Conservation (phyloP, 306 rosid genomes). For the Hippophae gyantsensis region DNA sequence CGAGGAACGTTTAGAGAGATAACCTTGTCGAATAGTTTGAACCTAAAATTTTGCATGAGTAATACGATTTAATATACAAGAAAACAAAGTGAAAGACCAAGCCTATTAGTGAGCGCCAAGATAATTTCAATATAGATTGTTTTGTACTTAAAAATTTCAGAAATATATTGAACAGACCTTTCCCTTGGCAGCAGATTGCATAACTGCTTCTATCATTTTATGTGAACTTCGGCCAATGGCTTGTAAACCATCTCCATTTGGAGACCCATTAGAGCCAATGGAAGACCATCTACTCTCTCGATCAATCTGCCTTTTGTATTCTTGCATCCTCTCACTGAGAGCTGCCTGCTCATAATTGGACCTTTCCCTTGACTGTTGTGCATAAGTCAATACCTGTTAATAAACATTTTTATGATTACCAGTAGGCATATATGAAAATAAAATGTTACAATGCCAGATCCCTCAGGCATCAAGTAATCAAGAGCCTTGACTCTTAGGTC, state of each 20-base stretch:
- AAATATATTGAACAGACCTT: conserved; percentile 45
- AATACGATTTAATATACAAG: not conserved
- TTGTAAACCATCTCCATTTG: conserved; percentile 98
- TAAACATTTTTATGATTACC: conserved; percentile 18
- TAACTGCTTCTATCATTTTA: conserved; percentile 98
- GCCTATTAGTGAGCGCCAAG: conserved; percentile 5
- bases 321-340: conserved; percentile 98
- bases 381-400: conserved; percentile 91
- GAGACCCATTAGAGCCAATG: conserved; percentile 88
- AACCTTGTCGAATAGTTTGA: conserved; percentile 99
- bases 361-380: conserved; percentile 96
- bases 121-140: conserved; percentile 1
- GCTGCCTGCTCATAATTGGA: conserved; percentile 99
- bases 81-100: conserved; percentile 8
- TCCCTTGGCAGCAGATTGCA: conserved; percentile 99
- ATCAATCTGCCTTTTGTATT: conserved; percentile 86
- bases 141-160: conserved; percentile 4
- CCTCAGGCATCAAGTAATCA: conserved; percentile 9
- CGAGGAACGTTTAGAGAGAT: conserved; percentile 97
- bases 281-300: conserved; percentile 96
- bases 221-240: conserved; percentile 99
- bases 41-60: conserved; percentile 37
- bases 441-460: not conserved
- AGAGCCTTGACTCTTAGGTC: not conserved
- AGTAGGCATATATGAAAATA: not conserved